Percentiles rank a stretch among this genome's conserved stretches.
Conservation (phyloP, 495 filamentous ascomycete genomes). For the Sordaria brevicollis region DNA sequence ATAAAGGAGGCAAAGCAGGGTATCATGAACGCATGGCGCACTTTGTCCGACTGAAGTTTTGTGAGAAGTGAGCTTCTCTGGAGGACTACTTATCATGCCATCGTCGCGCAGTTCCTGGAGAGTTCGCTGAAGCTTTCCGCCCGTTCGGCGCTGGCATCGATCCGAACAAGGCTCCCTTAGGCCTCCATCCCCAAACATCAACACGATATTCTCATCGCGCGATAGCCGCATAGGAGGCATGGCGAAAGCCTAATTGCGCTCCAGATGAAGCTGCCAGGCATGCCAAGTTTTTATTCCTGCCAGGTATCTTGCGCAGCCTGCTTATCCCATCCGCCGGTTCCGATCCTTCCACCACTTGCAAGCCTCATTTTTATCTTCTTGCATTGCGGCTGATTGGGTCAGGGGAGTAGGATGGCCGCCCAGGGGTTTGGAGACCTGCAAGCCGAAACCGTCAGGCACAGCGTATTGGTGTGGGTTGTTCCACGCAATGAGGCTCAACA, state of each 20-base stretch:
- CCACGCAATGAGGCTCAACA: neutral
- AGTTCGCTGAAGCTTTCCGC: neutral
- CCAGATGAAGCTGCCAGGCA: neutral
- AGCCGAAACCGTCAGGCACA: neutral
- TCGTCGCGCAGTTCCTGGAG: neutral
- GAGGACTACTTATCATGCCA: neutral
- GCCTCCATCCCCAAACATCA: neutral
- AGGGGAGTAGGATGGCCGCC: neutral
- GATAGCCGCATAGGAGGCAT: neutral
- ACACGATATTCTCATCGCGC: neutral
- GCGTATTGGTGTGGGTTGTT: neutral
- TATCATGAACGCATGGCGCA: neutral
- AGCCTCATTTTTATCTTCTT: neutral
- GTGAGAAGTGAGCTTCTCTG: neutral
- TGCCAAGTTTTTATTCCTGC: neutral
- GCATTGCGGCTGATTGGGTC: neutral
- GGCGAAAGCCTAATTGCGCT: neutral
- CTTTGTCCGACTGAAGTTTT: neutral
- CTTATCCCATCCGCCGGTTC: neutral
- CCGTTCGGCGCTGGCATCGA: neutral
- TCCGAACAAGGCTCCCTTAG: neutral
- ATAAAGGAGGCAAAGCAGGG: neutral
- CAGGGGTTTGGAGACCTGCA: neutral
- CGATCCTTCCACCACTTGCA: neutral
- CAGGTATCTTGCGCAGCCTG: neutral